These are phyloP conservation scores for Ananas comosus DNA, from an alignment of 176 grass and related monocot species.

Conservation along the genomic window DNA sequence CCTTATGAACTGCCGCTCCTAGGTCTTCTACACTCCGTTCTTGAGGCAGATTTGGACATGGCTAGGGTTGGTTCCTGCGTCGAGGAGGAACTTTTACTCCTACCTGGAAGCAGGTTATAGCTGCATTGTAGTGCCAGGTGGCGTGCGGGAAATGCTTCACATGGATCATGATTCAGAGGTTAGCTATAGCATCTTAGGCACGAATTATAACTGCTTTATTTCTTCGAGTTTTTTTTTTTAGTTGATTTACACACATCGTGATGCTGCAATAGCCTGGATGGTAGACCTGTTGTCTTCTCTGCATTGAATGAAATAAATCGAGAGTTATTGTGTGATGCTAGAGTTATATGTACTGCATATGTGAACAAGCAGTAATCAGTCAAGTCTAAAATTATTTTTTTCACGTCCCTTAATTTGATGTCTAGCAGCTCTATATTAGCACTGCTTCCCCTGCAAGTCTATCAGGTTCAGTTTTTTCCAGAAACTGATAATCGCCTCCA, in stretches of 20 bases:
- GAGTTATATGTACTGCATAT: too few relatives aligned
- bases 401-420: too few relatives aligned
- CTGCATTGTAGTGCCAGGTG: conserved; percentile 71
- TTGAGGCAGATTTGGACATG: conserved; percentile 93
- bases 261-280: too few relatives aligned
- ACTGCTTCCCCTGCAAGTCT: too few relatives aligned
- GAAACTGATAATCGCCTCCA: neutral
- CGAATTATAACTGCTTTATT: neutral
- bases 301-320: too few relatives aligned
- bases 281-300: too few relatives aligned
- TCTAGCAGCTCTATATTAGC: too few relatives aligned
- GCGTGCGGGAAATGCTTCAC: conserved; percentile 87
- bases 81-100: conserved; percentile 66
- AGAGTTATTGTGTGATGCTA: too few relatives aligned
- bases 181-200: neutral
- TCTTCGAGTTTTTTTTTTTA: too few relatives aligned
- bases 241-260: too few relatives aligned
- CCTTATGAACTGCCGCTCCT: conserved; percentile 1
- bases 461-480: neutral
- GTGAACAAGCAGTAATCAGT: too few relatives aligned
- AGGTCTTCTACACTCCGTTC: conserved; percentile 97
- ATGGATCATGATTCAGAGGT: conserved; percentile 91
- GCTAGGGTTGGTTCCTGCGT: conserved; percentile 66
- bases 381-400: too few relatives aligned
- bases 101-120: conserved; percentile 54